Conservation (phyloP, 2,329 filamentous ascomycete species). For the Talaromyces piceae region DNA sequence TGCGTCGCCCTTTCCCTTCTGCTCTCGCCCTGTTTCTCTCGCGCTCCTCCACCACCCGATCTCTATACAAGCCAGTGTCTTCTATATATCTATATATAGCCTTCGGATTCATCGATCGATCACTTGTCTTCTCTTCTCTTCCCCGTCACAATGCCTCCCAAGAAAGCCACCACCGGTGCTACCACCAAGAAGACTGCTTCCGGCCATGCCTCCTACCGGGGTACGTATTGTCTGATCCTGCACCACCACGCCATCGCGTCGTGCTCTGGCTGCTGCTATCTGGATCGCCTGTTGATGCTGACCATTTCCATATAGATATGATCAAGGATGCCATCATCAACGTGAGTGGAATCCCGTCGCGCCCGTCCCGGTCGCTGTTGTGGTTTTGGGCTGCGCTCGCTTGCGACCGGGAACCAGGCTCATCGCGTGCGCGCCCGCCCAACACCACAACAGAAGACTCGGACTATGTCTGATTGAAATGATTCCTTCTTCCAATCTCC, state of each 20-base stretch:
- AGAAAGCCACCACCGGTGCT: slow-evolving; percentile 50
- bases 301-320: slow-evolving; percentile 54
- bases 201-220: slow-evolving; percentile 59
- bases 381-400: neutral
- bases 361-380: slow-evolving; percentile 24
- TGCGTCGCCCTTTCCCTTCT: slow-evolving; percentile 30
- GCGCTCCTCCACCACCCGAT: slow-evolving; percentile 7
- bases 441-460: slow-evolving; percentile 14
- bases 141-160: slow-evolving; percentile 53
- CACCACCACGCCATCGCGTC: slow-evolving; percentile 41
- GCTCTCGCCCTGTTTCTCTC: slow-evolving; percentile 24
- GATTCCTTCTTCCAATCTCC: neutral
- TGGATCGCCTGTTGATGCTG: slow-evolving; percentile 49
- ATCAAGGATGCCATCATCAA: slow-evolving; percentile 64
- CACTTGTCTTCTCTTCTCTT: slow-evolving; percentile 12
- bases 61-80: too few relatives aligned
- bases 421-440: slow-evolving; percentile 15
- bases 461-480: neutral
- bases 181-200: slow-evolving; percentile 53
- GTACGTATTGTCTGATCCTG: slow-evolving; percentile 46
- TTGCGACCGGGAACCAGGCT: slow-evolving; percentile 25
- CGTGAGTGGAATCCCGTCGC: slow-evolving; percentile 53
- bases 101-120: slow-evolving; percentile 10
- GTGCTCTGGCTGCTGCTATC: slow-evolving; percentile 27
- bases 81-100: slow-evolving; percentile 5